These are phyloP conservation scores for Aspergillus sclerotioniger DNA, from an alignment of 495 filamentous ascomycete genomes.

Conservation along the genomic window DNA sequence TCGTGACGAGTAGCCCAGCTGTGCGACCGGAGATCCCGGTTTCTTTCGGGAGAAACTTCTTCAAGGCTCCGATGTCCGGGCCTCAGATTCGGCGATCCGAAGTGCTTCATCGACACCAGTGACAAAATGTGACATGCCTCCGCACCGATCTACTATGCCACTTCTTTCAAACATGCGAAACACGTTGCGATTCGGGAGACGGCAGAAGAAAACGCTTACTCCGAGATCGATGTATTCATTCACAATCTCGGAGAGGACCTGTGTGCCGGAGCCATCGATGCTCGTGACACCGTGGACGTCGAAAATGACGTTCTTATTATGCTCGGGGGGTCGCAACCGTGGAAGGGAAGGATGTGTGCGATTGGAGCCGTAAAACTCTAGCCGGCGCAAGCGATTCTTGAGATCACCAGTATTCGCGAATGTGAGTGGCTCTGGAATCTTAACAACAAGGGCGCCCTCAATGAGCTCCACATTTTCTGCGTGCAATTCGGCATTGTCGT, in stretches of 20 bases:
- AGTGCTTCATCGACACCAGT: slow-evolving; percentile 80
- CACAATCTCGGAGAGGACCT: slow-evolving; percentile 90
- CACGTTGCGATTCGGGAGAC: slow-evolving; percentile 66
- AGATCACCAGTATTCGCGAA: slow-evolving; percentile 96
- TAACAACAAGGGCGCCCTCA: slow-evolving; percentile 90
- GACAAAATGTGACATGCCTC: slow-evolving; percentile 76
- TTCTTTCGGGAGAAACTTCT: background rate
- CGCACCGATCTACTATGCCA: slow-evolving; percentile 78
- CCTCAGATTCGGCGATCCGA: slow-evolving; percentile 69
- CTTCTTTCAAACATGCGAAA: slow-evolving; percentile 72
- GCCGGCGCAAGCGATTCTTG: slow-evolving; percentile 73
- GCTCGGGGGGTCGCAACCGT: slow-evolving; percentile 63
- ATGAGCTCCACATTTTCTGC: slow-evolving; percentile 79
- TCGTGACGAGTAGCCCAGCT: background rate
- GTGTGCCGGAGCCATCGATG: slow-evolving; percentile 88
- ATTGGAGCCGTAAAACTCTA: slow-evolving; percentile 87
- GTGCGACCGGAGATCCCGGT: background rate
- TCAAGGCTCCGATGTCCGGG: slow-evolving; percentile 22
- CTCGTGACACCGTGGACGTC: slow-evolving; percentile 93
- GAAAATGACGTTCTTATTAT: slow-evolving; percentile 89
- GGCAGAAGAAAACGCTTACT: slow-evolving; percentile 84
- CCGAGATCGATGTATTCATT: slow-evolving; percentile 66
- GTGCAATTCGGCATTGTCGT: slow-evolving; percentile 84
- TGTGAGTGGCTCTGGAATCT: slow-evolving; percentile 93
- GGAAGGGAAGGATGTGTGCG: slow-evolving; percentile 84